Base-by-base conservation (phyloP, 495 filamentous ascomycete genomes). In the Hyphodiscus hymeniophilus region DNA sequence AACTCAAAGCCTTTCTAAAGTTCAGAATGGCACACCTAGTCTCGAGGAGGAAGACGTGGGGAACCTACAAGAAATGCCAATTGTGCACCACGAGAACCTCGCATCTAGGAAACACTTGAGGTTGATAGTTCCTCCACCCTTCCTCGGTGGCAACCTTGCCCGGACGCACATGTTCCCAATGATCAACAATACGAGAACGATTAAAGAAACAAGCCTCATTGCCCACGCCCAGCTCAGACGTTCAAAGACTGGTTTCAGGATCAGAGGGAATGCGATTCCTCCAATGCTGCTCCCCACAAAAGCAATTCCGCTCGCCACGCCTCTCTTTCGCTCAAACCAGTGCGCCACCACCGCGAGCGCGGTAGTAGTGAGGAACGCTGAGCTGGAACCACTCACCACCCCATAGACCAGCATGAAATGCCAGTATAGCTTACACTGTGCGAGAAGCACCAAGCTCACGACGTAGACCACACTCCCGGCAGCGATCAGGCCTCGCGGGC, bases 341-440 rank as follows among this genome's bases (percentile, higher is more conserved):
- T 84, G 80, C 31, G 76, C 75, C 0, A 84, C 69, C 15, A 75
- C 69, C 1, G 74, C 72, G 50, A 81, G 74, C 0, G 77, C 67
- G 0, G 79, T 75, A 0, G 75, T 75, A 7, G 80, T 81, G 7
- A 85, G 63, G 16, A 80, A 60, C 0, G 80, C 79, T 13, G 73
- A 68, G 1, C 73, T 73, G 5, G 74, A 53, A 2, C 81, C 81
- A 2, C 73, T 70, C 7, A 82, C 57, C 0, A 84, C 54, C 3
- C 72, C 70, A 33, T 81, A 77, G 12, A 73, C 72, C 0, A 84
- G 70, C 52, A 84, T 70, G 58, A 82, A 82, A 31, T 85, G 81
- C 67, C 80, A 85, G 58, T 82, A 85, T 31, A 68, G 63, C 56
- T 59, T 64, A 52, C 69, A 75, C 39, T 67, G 41, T 30, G 45